Conservation (phyloP, 2,329 filamentous ascomycete genomes). For the Arthroderma sp. region DNA sequence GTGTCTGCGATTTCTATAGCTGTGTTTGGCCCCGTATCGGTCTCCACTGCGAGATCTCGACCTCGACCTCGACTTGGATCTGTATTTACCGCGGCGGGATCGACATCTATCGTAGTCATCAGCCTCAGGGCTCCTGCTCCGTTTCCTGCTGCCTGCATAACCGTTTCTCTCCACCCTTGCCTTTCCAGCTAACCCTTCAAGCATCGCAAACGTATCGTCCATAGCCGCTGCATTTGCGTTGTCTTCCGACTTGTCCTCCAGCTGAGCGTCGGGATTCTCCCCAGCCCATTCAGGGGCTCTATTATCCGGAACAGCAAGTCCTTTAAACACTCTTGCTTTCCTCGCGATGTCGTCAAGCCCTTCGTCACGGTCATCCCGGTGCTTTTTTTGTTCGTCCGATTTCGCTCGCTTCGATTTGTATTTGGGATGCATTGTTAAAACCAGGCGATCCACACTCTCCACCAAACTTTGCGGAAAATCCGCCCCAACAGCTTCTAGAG, state of each 20-base stretch:
- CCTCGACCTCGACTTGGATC: constrained; percentile 43
- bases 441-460: constrained; percentile 80
- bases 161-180: constrained; percentile 32
- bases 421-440: constrained; percentile 81
- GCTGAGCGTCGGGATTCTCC: constrained; percentile 30
- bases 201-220: constrained; percentile 81
- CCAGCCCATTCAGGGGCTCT: constrained; percentile 48
- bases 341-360: constrained; percentile 43
- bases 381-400: constrained; percentile 26
- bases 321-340: constrained; percentile 82
- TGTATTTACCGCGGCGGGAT: constrained; percentile 26
- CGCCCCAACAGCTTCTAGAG: constrained; percentile 63
- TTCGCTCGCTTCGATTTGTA: constrained; percentile 50
- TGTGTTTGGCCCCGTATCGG: constrained; percentile 48
- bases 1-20: constrained; percentile 36
- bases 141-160: constrained; percentile 37
- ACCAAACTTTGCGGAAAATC: constrained; percentile 77
- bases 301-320: constrained; percentile 67
- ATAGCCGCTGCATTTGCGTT: constrained; percentile 51
- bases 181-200: constrained; percentile 74
- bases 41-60: constrained; percentile 42
- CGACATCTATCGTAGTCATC: constrained; percentile 36
- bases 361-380: constrained; percentile 34
- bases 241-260: constrained; percentile 20
- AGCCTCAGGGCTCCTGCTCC: constrained; percentile 42